Conservation (phyloP, 306 rosid species). For the Canavalia ensiformis region DNA sequence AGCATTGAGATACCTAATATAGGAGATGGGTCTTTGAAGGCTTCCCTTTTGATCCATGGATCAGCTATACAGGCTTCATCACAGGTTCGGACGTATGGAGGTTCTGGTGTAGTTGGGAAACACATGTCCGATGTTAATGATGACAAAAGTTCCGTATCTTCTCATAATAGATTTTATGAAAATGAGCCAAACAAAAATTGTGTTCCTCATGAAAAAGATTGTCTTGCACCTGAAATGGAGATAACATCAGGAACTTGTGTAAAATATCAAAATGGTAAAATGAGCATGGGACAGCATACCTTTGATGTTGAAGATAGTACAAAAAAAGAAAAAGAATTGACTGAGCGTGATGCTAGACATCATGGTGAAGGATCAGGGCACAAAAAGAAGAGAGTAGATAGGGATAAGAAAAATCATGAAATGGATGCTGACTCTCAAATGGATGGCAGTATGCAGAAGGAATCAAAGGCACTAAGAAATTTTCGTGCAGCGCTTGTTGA, state of each 20-base stretch:
- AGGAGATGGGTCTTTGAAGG: constrained; percentile 67
- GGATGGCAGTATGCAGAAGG: constrained; percentile 63
- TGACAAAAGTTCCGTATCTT: constrained; percentile 81
- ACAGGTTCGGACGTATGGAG: constrained; percentile 52
- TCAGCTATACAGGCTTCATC: constrained; percentile 56
- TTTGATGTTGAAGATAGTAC: constrained; percentile 49
- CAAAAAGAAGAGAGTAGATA: constrained; percentile 60
- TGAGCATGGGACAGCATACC: constrained; percentile 53
- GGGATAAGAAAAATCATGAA: constrained; percentile 56
- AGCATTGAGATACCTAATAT: constrained; percentile 79
- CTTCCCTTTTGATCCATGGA: constrained; percentile 63
- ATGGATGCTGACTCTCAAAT: constrained; percentile 57
- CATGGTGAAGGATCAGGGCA: constrained; percentile 60
- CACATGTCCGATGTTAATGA: constrained; percentile 62
- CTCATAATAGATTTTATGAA: constrained; percentile 67
- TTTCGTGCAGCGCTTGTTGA: constrained; percentile 84
- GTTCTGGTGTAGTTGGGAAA: constrained; percentile 60
- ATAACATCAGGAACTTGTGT: constrained; percentile 63
- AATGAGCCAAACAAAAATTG: constrained; percentile 57
- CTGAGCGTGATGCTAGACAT: constrained; percentile 50
- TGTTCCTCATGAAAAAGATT: constrained; percentile 60
- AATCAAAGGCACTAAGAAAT: constrained; percentile 61
- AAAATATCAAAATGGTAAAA: constrained; percentile 59
- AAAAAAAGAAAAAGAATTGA: constrained; percentile 46
- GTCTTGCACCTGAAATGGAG: constrained; percentile 63